Evolutionary conservation across 441 rosid genomes (phyloP).

Genomic region (Adansonia grandidieri): DNA sequence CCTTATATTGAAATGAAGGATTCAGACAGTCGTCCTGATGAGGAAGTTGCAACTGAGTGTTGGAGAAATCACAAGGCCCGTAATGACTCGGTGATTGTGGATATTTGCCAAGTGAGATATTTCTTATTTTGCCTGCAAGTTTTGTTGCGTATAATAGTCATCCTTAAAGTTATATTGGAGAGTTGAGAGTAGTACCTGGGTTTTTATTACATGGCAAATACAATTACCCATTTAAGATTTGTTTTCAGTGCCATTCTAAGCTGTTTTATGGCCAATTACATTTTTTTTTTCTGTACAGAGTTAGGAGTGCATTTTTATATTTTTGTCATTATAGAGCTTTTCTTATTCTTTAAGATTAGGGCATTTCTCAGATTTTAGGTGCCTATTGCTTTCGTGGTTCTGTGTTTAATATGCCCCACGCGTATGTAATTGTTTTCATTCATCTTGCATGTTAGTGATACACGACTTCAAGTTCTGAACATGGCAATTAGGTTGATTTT

Average conservation of each 20-base stretch:
- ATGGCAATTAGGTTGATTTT: background rate
- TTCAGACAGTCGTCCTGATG: slow-evolving; percentile 61
- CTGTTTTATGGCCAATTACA: background rate
- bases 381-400: background rate
- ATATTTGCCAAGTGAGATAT: slow-evolving; percentile 62
- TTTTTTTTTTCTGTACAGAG: background rate
- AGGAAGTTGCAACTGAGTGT: slow-evolving; percentile 63
- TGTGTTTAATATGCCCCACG: background rate
- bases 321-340: background rate
- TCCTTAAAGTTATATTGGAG: background rate
- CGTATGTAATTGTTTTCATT: slow-evolving; percentile 17
- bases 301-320: background rate
- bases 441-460: slow-evolving; percentile 17
- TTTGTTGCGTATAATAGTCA: background rate
- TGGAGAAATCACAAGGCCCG: slow-evolving; percentile 71
- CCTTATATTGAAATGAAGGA: slow-evolving; percentile 70
- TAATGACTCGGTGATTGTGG: slow-evolving; percentile 73
- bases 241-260: background rate
- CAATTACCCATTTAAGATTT: slow-evolving; percentile 15
- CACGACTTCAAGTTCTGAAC: background rate
- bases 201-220: slow-evolving; percentile 14
- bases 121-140: slow-evolving; percentile 20
- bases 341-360: background rate
- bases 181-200: background rate
- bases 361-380: slow-evolving; percentile 1